Evolutionary conservation across 176 grass and related monocot genomes (phyloP).

Genomic region (Triticum turgidum): DNA sequence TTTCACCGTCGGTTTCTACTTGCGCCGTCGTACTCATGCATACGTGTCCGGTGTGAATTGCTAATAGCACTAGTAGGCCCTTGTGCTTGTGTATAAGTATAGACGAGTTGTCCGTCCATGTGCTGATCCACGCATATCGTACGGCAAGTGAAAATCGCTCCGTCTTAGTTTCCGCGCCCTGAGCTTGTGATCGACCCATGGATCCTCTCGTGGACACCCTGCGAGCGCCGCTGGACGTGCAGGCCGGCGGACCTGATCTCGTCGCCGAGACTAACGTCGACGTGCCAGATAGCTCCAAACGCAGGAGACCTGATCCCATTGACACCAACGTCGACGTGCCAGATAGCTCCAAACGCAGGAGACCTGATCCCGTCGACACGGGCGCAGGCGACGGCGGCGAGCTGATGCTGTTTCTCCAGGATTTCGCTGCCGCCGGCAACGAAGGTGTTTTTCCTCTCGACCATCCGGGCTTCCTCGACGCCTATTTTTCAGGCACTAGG

Average conservation of each 20-base stretch:
- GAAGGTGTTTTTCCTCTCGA: neutral
- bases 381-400: neutral
- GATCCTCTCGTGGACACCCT: neutral
- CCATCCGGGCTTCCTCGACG: neutral
- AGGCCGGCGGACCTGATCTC: neutral
- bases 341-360: too few species aligned
- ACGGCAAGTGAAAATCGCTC: neutral
- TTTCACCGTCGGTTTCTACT: too few species aligned
- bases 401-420: neutral
- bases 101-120: neutral
- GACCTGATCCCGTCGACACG: too few species aligned
- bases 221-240: neutral
- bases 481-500: too few species aligned
- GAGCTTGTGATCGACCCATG: neutral
- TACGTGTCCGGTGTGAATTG: neutral
- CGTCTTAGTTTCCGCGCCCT: neutral
- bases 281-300: too few species aligned
- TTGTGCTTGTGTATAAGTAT: neutral
- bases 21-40: too few species aligned
- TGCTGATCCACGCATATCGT: neutral
- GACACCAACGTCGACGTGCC: too few species aligned
- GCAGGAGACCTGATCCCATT: too few species aligned
- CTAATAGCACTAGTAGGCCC: neutral
- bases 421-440: neutral
- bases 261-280: too few species aligned